Evolutionary conservation across 1,284 basidiomycete species (phyloP).

Genomic region (Coniferiporia weirii): DNA sequence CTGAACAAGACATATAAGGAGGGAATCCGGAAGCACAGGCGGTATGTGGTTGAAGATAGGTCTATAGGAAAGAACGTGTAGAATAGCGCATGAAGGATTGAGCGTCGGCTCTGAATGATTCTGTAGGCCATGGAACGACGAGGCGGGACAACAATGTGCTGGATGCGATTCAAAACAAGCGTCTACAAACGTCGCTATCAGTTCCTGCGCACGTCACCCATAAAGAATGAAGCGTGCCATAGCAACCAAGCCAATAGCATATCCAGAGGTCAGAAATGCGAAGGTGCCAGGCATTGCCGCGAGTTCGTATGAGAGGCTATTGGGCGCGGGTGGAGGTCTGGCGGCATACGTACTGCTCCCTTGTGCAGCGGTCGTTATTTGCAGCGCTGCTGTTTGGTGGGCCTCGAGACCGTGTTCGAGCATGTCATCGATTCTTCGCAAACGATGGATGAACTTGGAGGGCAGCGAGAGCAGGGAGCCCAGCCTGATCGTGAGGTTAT

Average conservation of each 20-base stretch:
- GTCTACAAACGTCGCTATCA: conserved; percentile 37
- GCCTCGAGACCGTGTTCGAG: conserved; percentile 17
- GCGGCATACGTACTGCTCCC: conserved; percentile 2
- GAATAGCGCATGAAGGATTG: conserved; percentile 30
- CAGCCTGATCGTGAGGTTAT: conserved; percentile 17
- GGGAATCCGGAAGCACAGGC: conserved; percentile 54
- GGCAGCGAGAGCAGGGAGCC: conserved; percentile 20
- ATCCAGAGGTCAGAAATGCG: conserved; percentile 66
- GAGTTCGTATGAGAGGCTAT: conserved; percentile 8
- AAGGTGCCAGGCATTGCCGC: conserved; percentile 49
- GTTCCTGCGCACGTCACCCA: conserved; percentile 1
- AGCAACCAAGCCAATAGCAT: conserved; percentile 56
- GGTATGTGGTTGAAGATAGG: conserved; percentile 51
- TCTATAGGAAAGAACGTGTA: conserved; percentile 54
- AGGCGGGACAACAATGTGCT: conserved; percentile 71
- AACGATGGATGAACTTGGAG: conserved; percentile 19
- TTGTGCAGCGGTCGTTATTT: conserved; percentile 10
- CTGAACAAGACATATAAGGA: conserved; percentile 55
- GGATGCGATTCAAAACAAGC: conserved; percentile 64
- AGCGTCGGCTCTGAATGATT: conserved; percentile 23
- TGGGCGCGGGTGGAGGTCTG: conserved; percentile 7
- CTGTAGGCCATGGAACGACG: conserved; percentile 34
- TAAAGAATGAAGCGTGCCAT: conserved; percentile 42
- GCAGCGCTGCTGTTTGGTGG: not conserved
- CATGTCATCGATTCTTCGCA: conserved; percentile 21